phyloP scores from a whole-genome alignment of 2,329 filamentous ascomycete species.

The Blastomyces percursus region DNA sequence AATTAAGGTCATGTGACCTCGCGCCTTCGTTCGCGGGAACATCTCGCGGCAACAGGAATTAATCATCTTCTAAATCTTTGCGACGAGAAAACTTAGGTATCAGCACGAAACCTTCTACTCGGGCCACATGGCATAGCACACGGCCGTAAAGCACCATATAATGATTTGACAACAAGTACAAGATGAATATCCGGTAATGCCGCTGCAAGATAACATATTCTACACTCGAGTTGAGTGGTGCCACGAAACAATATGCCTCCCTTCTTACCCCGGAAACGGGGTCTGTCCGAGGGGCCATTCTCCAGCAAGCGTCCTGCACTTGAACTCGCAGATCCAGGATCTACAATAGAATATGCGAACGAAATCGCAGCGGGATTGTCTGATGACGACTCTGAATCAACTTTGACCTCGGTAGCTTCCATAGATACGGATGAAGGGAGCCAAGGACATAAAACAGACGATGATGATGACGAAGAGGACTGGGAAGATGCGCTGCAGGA shows the following conservation, averaged over 20 bases:
- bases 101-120: background rate
- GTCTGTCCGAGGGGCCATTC: background rate
- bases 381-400: slow-evolving; percentile 1
- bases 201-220: background rate
- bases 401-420: slow-evolving; percentile 1
- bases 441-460: slow-evolving; percentile 44
- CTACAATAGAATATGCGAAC: background rate
- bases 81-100: background rate
- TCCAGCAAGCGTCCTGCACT: slow-evolving; percentile 2
- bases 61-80: background rate
- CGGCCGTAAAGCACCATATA: background rate
- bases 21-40: background rate
- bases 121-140: background rate
- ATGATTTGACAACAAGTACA: background rate
- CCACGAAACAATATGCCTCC: slow-evolving; percentile 4
- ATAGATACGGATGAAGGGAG: background rate
- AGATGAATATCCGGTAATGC: background rate
- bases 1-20: slow-evolving; percentile 3
- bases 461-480: slow-evolving; percentile 51
- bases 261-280: slow-evolving; percentile 6
- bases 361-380: background rate
- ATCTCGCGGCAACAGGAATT: no score
- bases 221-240: no score
- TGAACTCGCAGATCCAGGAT: background rate
- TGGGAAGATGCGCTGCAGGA: slow-evolving; percentile 47